Conservation (phyloP, 352 stramenopile genomes). For the Thraustochytrium sp. region DNA sequence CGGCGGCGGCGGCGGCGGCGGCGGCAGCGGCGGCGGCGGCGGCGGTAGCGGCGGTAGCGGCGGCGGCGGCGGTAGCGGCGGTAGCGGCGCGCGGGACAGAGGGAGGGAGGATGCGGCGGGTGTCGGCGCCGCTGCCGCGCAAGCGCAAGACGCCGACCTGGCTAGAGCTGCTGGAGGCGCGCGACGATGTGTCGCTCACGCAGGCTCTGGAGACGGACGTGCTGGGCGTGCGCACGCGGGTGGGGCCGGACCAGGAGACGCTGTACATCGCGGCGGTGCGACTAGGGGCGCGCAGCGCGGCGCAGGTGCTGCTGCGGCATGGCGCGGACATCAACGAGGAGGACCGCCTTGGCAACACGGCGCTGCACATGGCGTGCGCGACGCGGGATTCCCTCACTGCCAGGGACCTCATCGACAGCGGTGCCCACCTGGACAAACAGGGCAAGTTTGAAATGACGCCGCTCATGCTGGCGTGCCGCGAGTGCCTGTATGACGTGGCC, state of each 20-base stretch:
- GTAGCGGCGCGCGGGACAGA: too few species aligned
- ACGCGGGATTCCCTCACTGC: not conserved
- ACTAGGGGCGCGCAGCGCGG: too few species aligned
- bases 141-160: too few species aligned
- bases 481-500: not conserved
- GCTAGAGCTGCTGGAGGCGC: not conserved
- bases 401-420: not conserved
- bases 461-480: constrained; percentile 12
- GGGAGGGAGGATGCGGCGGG: too few species aligned
- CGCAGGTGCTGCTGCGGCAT: not conserved
- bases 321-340: not conserved
- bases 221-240: not conserved
- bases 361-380: not conserved
- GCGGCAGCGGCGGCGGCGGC: too few species aligned
- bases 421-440: not conserved
- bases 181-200: not conserved
- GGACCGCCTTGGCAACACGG: not conserved
- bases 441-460: constrained; percentile 8
- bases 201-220: not conserved
- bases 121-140: too few species aligned
- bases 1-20: too few species aligned
- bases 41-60: too few species aligned
- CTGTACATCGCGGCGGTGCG: not conserved
- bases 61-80: too few species aligned
- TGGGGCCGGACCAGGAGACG: not conserved